phyloP scores from a whole-genome alignment of 1,284 basidiomycete species.

The Cryptococcus wingfieldii region DNA sequence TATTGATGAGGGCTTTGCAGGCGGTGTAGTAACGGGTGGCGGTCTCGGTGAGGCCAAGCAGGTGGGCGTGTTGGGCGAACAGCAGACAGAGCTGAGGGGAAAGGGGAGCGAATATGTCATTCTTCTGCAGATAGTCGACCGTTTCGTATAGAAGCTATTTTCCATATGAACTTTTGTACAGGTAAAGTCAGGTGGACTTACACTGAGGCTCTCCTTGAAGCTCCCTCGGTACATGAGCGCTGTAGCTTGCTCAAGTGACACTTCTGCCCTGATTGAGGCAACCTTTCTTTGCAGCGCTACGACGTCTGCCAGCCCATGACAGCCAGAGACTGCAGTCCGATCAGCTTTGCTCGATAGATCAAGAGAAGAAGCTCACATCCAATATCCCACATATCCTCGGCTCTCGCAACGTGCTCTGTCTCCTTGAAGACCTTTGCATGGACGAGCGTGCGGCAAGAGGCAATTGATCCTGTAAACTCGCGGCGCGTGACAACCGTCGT shows the following conservation, averaged over 20 bases:
- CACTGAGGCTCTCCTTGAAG: conserved; percentile 22
- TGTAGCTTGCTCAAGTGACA: conserved; percentile 37
- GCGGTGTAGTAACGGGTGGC: conserved; percentile 34
- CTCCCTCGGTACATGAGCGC: conserved; percentile 30
- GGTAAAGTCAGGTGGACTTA: conserved; percentile 9
- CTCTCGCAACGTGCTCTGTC: conserved; percentile 17
- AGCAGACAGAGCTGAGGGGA: conserved; percentile 34
- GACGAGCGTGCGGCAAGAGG: conserved; percentile 23
- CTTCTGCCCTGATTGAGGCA: conserved; percentile 26
- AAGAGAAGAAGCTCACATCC: conserved; percentile 30
- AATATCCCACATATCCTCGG: conserved; percentile 41
- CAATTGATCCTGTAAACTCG: conserved; percentile 24
- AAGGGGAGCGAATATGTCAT: conserved; percentile 22
- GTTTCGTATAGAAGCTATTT: conserved; percentile 18
- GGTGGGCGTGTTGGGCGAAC: conserved; percentile 35
- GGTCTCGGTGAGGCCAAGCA: conserved; percentile 20
- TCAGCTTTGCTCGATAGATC: neutral
- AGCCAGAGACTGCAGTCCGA: conserved; percentile 19
- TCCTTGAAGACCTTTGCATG: conserved; percentile 24
- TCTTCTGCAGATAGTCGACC: conserved; percentile 13
- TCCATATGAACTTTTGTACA: neutral
- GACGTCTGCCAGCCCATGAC: conserved; percentile 25
- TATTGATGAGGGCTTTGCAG: conserved; percentile 16
- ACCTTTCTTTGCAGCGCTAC: conserved; percentile 14
- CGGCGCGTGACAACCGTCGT: conserved; percentile 27